Percentiles rank a stretch among this genome's conserved stretches.
phyloP scores from a whole-genome alignment of 805 yeast genomes.

The Candida quercuum region DNA sequence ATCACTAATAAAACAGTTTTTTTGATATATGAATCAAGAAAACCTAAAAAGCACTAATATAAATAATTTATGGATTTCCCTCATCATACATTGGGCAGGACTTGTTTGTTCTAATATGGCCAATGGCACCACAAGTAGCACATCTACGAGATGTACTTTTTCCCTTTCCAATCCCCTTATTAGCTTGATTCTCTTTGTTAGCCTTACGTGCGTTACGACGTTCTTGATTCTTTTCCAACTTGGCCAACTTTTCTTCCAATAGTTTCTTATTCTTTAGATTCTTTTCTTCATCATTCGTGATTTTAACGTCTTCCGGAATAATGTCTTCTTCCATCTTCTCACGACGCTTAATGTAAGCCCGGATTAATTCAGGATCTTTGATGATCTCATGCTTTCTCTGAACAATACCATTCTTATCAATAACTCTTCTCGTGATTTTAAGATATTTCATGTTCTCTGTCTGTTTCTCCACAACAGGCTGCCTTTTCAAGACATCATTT shows the following conservation, averaged over 20 bases:
- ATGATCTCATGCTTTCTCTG: slow-evolving; percentile 77
- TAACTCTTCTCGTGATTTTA: slow-evolving; percentile 70
- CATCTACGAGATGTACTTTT: slow-evolving; percentile 66
- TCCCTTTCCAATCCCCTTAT: slow-evolving; percentile 25
- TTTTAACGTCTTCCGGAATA: slow-evolving; percentile 65
- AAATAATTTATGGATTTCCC: slow-evolving; percentile 14
- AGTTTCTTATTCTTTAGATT: slow-evolving; percentile 72
- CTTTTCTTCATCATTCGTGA: slow-evolving; percentile 80
- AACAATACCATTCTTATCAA: slow-evolving; percentile 80
- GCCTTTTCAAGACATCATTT: no score
- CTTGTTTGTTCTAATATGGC: slow-evolving; percentile 86
- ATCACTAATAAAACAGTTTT: neutral
- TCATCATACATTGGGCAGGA: slow-evolving; percentile 85
- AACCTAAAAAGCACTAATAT: no score
- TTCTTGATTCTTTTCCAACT: slow-evolving; percentile 71
- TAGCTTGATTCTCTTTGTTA: slow-evolving; percentile 31
- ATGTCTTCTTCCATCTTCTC: slow-evolving; percentile 58
- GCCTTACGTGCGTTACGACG: slow-evolving; percentile 55
- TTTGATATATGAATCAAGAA: neutral
- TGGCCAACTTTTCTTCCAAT: slow-evolving; percentile 78
- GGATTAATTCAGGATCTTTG: slow-evolving; percentile 81
- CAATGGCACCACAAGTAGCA: slow-evolving; percentile 92
- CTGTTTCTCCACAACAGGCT: slow-evolving; percentile 20
- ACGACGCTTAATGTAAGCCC: slow-evolving; percentile 72
- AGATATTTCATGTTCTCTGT: slow-evolving; percentile 31